Evolutionary conservation across 108 stramenopile species (phyloP).

Genomic region (Nitzschia sp.): DNA sequence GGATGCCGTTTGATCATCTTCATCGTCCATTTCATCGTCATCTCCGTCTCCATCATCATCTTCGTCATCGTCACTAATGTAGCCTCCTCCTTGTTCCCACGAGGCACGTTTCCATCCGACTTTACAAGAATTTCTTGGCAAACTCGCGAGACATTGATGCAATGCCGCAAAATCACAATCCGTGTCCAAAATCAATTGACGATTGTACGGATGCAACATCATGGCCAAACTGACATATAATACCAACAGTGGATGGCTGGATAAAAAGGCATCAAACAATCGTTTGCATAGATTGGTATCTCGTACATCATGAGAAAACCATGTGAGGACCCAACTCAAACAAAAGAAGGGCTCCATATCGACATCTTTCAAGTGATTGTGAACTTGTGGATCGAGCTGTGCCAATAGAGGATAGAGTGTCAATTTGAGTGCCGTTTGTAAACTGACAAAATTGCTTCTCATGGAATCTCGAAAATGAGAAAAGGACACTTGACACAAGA

Average conservation of each 20-base stretch:
- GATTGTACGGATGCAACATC: constrained; percentile 79
- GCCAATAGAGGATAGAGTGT: constrained; percentile 68
- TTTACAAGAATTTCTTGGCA: constrained; percentile 76
- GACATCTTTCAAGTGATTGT: constrained; percentile 68
- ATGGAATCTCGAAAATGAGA: constrained; percentile 74
- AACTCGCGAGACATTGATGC: constrained; percentile 69
- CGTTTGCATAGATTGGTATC: constrained; percentile 83
- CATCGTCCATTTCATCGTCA: background rate
- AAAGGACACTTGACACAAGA: constrained; percentile 58
- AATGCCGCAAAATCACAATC: constrained; percentile 90
- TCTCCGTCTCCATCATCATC: constrained; percentile 3
- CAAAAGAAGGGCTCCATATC: constrained; percentile 93
- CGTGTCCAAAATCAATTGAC: constrained; percentile 68
- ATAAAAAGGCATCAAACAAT: constrained; percentile 88
- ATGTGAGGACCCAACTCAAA: constrained; percentile 87
- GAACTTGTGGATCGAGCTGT: constrained; percentile 62
- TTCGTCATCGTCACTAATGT: constrained; percentile 31
- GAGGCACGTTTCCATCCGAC: constrained; percentile 70
- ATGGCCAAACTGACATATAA: constrained; percentile 85
- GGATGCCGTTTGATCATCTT: background rate
- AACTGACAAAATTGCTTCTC: constrained; percentile 47
- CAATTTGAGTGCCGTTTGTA: constrained; percentile 65
- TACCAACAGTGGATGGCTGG: constrained; percentile 76
- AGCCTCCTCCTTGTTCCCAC: constrained; percentile 31
- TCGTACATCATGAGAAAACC: constrained; percentile 91